These are phyloP conservation scores for Yamadazyma friedrichii DNA, from an alignment of 1,139 yeast species.

Conservation along the genomic window DNA sequence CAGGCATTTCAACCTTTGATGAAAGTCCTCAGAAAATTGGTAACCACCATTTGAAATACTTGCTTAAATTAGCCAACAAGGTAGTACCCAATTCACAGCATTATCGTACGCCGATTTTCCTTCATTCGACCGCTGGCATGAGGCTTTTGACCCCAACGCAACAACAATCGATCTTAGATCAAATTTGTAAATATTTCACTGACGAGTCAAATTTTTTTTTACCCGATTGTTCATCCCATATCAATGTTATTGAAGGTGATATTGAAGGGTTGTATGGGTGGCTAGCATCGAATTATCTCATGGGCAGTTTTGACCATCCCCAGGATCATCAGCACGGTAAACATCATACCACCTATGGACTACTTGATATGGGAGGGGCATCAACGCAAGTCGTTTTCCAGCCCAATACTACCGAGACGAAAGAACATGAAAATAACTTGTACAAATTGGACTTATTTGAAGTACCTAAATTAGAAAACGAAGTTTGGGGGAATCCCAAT, in stretches of 20 bases:
- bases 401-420: conserved; percentile 57
- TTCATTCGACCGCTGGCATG: conserved; percentile 84
- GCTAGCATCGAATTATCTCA: conserved; percentile 71
- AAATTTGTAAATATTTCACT: conserved; percentile 56
- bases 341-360: conserved; percentile 63
- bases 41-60: conserved; percentile 52
- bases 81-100: conserved; percentile 69
- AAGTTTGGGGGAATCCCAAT: conserved; percentile 16
- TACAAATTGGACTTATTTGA: conserved; percentile 50
- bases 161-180: conserved; percentile 49
- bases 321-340: conserved; percentile 49
- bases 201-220: conserved; percentile 56
- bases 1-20: conserved; percentile 64
- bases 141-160: conserved; percentile 58
- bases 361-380: conserved; percentile 87
- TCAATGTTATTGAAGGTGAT: conserved; percentile 73
- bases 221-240: conserved; percentile 57
- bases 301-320: conserved; percentile 56
- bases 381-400: conserved; percentile 82
- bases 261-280: conserved; percentile 82
- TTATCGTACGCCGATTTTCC: conserved; percentile 69
- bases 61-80: conserved; percentile 54
- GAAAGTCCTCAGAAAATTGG: conserved; percentile 55
- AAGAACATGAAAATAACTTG: conserved; percentile 54
- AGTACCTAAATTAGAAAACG: conserved; percentile 20